Evolutionary conservation across 1,284 basidiomycete genomes (phyloP), one percentile per base, ranked within the genome.

Genomic region (Pseudozyma sp.): DNA sequence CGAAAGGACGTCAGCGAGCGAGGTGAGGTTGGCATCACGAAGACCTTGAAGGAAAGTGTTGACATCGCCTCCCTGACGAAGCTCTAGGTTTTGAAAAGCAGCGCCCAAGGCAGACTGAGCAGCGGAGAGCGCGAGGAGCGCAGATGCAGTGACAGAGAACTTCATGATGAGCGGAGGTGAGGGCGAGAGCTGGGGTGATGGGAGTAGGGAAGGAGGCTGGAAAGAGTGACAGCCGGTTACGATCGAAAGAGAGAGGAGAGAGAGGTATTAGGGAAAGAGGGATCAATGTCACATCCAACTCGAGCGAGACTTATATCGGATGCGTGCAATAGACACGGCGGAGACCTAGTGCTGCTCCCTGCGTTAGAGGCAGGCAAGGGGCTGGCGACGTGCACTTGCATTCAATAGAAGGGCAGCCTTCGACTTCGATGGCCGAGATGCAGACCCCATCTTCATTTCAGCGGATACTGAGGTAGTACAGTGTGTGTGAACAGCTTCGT

Each of bases 1-100:
- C 19, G 59, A 59, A 31, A 75, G 65, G 7, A 68, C 59, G 33
- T 68, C 61, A 44, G 72, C 72, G 48, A 75, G 64, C 44, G 63
- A 59, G 35, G 72, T 70, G 54, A 75, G 59, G 61, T 75, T 75
- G 63, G 60, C 58, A 54, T 68, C 68, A 17, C 68, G 72, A 5
- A 75, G 54, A 11, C 64, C 68, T 30, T 75, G 68, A 29, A 75
- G 59, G 16, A 75, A 50, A 11, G 58, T 35, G 64, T 70, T 71
- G 60, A 56, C 72, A 39, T 75, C 72, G 10, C 67, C 71, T 29
- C 67, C 67, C 30, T 74, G 63, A 24, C 72, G 68, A 2, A 71
- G 60, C 35, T 64, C 51, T 5, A 75, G 61, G 37, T 68, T 60
- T 43, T 75, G 60, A 60, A 67, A 68, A 7, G 56, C 30, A 31